Evolutionary conservation across 1,284 basidiomycete species (phyloP), one percentile per base, ranked within the genome.

Genomic region (Ustilago sp.): DNA sequence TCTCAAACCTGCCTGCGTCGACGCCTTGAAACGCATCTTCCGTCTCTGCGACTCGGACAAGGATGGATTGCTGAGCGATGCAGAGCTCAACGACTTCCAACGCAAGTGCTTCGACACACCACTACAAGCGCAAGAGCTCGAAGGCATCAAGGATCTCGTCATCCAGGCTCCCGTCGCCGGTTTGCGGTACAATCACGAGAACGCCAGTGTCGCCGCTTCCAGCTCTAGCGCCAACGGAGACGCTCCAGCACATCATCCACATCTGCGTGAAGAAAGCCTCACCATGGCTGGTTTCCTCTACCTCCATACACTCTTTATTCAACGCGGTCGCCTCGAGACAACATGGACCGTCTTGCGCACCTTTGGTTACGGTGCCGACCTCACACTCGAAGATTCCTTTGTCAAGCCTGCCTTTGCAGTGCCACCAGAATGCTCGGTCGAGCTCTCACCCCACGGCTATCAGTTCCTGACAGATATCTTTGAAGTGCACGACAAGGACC

Each of bases 381-480:
- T 99, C 72, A 91, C 92, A 77, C 88, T 99, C 65, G 74, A 80
- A 32, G 63, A 74, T 54, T 71, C 69, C 55, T 78, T 75, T 59
- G 80, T 68, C 63, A 82, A 57, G 68, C 80, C 55, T 2, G 77
- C 95, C 92, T 95, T 98, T 81, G 94, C 97, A 67, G 94, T 98
- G 9, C 93, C 94, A 0, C 88, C 90, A 57, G 96, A 98, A 85
- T 98, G 94, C 86, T 95, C 94, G 0, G 95, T 97, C 8, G 97
- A 99, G 88, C 89, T 99, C 38, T 94, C 92, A 81, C 95, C 93
- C 4, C 88, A 93, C 41, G 96, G 96, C 4, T 97, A 98, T 87
- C 93, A 96, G 83, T 99, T 98, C 88, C 92, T 99, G 79, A 98
- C 96, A 0, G 96, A 98, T 80, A 91, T 98, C 48, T 99, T 99